Evolutionary conservation across 495 filamentous ascomycete genomes (phyloP).

Genomic region (Massariosphaeria phaeospora): DNA sequence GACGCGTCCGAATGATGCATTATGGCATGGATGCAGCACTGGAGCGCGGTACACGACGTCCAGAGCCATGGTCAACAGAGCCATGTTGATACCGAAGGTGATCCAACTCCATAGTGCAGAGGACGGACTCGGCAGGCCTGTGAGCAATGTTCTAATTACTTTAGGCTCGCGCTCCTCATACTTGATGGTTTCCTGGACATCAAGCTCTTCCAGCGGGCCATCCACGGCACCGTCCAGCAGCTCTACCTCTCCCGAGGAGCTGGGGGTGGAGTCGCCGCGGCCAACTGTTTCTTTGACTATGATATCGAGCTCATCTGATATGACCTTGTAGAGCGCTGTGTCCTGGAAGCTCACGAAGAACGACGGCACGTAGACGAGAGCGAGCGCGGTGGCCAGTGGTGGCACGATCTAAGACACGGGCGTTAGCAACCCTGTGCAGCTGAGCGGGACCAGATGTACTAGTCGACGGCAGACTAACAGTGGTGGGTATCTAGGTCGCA

Average conservation of each 20-base stretch:
- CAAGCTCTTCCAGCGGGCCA: constrained; percentile 37
- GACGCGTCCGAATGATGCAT: constrained; percentile 75
- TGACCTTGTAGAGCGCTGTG: constrained; percentile 54
- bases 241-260: constrained; percentile 30
- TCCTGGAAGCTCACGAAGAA: constrained; percentile 56
- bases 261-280: constrained; percentile 26
- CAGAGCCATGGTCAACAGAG: constrained; percentile 58
- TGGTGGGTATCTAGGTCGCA: constrained; percentile 26
- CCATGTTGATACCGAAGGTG: constrained; percentile 65
- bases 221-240: constrained; percentile 36
- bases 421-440: constrained; percentile 45
- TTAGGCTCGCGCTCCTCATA: constrained; percentile 37
- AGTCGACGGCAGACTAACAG: constrained; percentile 15
- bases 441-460: constrained; percentile 15
- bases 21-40: constrained; percentile 60
- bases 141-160: constrained; percentile 58
- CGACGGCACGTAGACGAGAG: constrained; percentile 67
- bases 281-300: constrained; percentile 50
- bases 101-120: constrained; percentile 55
- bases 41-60: constrained; percentile 71
- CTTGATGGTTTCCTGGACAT: constrained; percentile 42
- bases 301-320: constrained; percentile 58
- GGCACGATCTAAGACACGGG: constrained; percentile 37
- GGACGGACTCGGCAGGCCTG: constrained; percentile 69
- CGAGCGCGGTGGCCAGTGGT: constrained; percentile 61